Evolutionary conservation across 768 basidiomycete genomes (phyloP).

Genomic region (Pisolithus orientalis): DNA sequence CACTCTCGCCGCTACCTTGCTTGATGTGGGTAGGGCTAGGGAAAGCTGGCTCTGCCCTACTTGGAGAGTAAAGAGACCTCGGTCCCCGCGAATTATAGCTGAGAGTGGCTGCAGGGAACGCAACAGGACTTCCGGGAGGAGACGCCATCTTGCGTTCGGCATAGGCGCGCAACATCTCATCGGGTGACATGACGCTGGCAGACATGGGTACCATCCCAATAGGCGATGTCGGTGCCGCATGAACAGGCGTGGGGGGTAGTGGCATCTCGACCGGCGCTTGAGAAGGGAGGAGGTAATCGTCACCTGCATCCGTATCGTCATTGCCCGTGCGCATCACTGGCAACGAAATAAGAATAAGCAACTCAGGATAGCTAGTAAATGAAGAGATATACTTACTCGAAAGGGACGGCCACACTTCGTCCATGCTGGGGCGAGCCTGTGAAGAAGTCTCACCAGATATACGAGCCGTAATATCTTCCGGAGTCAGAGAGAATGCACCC

Average conservation of each 20-base stretch:
- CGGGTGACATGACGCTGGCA: slow-evolving; percentile 48
- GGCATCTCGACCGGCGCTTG: slow-evolving; percentile 22
- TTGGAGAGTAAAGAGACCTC: slow-evolving; percentile 25
- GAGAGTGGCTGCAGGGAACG: slow-evolving; percentile 23
- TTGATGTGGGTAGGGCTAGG: not conserved
- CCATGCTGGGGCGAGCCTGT: slow-evolving; percentile 35
- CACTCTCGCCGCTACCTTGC: slow-evolving; percentile 3
- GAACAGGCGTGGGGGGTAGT: slow-evolving; percentile 28
- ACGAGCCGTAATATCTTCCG: slow-evolving; percentile 57
- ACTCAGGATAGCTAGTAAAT: not conserved
- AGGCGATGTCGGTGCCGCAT: slow-evolving; percentile 29
- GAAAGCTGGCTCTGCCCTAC: slow-evolving; percentile 7
- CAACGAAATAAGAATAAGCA: slow-evolving; percentile 8
- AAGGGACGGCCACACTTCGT: slow-evolving; percentile 65
- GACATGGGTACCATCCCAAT: slow-evolving; percentile 37
- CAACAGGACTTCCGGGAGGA: slow-evolving; percentile 24
- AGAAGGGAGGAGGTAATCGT: slow-evolving; percentile 43
- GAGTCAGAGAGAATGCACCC: slow-evolving; percentile 39
- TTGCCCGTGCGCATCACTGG: slow-evolving; percentile 70
- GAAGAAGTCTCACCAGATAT: slow-evolving; percentile 33
- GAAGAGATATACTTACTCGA: slow-evolving; percentile 39
- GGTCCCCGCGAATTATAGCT: slow-evolving; percentile 20
- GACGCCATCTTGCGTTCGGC: slow-evolving; percentile 41
- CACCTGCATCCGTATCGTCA: slow-evolving; percentile 16
- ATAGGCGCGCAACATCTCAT: slow-evolving; percentile 73